These are phyloP conservation scores for Coleophoma cylindrospora DNA, from an alignment of 2,329 filamentous ascomycete genomes.

Conservation along the genomic window DNA sequence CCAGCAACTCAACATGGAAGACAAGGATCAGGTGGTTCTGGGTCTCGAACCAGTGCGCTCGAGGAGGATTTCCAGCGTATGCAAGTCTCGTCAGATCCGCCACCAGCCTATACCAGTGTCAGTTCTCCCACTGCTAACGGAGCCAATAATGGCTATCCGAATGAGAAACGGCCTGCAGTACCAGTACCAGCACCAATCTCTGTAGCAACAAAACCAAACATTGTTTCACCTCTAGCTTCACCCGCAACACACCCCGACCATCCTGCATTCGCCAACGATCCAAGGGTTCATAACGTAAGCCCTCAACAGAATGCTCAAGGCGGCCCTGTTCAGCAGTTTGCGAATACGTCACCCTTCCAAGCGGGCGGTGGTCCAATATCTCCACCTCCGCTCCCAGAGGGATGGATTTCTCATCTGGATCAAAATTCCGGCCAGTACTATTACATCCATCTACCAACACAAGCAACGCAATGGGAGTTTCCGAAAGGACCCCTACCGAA, in stretches of 20 bases:
- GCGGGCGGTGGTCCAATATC: constrained; percentile 64
- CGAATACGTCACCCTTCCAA: constrained; percentile 34
- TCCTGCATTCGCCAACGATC: constrained; percentile 88
- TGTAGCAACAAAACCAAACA: constrained; percentile 24
- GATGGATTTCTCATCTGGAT: constrained; percentile 96
- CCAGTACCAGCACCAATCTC: constrained; percentile 20
- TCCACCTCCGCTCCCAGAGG: constrained; percentile 89
- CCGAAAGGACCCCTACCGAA: constrained; percentile 92
- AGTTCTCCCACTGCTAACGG: constrained; percentile 39
- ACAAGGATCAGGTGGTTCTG: constrained; percentile 19
- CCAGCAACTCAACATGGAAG: constrained; percentile 31
- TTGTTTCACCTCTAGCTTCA: constrained; percentile 29
- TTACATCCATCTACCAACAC: constrained; percentile 92
- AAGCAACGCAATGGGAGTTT: constrained; percentile 98
- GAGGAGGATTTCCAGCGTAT: constrained; percentile 84
- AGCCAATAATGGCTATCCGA: constrained; percentile 57
- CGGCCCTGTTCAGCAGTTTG: constrained; percentile 24
- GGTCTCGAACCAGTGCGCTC: constrained; percentile 62
- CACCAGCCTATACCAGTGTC: constrained; percentile 91
- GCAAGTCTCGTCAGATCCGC: constrained; percentile 76
- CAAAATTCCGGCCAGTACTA: constrained; percentile 97
- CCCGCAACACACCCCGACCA: constrained; percentile 54
- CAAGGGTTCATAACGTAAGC: constrained; percentile 38
- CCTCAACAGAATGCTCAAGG: constrained; percentile 24
- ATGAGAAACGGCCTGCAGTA: constrained; percentile 56